Base-by-base conservation (phyloP, 805 yeast species). In the Wickerhamiella parazyma region DNA sequence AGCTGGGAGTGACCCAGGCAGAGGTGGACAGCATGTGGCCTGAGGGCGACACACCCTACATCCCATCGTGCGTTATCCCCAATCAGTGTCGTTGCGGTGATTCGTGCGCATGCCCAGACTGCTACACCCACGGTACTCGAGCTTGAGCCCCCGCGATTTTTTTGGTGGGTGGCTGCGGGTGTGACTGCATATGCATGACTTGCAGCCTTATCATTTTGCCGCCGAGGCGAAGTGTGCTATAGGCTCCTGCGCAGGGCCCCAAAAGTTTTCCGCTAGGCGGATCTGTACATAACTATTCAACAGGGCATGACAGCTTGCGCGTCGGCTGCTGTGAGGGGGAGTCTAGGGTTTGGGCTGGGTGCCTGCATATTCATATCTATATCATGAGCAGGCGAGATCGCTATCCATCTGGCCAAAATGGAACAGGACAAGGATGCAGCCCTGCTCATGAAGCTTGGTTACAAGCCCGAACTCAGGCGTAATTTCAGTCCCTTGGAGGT, bases 401-500 rank as follows among this genome's bases (percentile, higher is more conserved):
- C 24, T 21, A 21, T 6, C 31, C 12, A 28, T 3, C 10, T 28
- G 31, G 31, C n/a, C n/a, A n/a, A n/a, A n/a, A n/a, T n/a, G n/a
- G n/a, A n/a, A n/a, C n/a, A n/a, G n/a, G 35, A 19, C 10, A 43
- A 38, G n/a, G 65, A 60, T 42, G 64, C 59, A 43, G 51, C 49
- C 19, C 43, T 58, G 26, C 55, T 62, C 33, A 50, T 51, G 48
- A 74, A 75, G 48, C 73, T 80, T 44, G 87, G 87, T 6, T 79
- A 80, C 58, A 77, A 76, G 55, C 80, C 76, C 52, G 85, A 80
- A 52, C 62, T 79, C 43, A 65, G 64, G 33, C 70, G 87, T 57
- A 67, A 68, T 29, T 80, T 76, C 53, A 66, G 76, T 1, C 71
- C 78, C 1, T 48, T 75, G 38, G 81, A 77, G 58, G 76, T 78